Percentiles rank a stretch among this genome's conserved stretches.
These are phyloP conservation scores for Colletotrichum noveboracense DNA, from an alignment of 2,329 filamentous ascomycete species.

Conservation along the genomic window DNA sequence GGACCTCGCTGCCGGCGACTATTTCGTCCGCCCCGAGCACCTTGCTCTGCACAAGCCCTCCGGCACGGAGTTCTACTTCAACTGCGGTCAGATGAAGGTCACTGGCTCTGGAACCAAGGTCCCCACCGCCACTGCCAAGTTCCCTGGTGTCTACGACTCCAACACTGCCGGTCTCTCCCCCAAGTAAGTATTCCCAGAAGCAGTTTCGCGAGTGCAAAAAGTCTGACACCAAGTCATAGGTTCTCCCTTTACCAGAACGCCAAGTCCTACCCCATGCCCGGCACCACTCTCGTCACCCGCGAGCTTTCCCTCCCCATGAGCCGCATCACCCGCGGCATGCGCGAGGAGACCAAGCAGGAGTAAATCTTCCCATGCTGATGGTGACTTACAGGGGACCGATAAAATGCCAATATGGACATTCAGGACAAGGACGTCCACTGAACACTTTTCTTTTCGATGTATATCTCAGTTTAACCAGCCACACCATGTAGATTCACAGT, in stretches of 20 bases:
- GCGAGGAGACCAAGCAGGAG: not conserved
- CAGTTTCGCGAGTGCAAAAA: not conserved
- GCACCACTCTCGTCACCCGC: not conserved
- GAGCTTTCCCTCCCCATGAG: not conserved
- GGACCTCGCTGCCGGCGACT: conserved; percentile 39
- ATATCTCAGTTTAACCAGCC: not conserved
- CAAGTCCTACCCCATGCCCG: not conserved
- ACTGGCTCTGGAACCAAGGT: conserved; percentile 40
- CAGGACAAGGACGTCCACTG: not conserved
- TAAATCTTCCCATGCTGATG: not conserved
- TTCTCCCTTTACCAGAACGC: not conserved
- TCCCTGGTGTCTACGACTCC: conserved; percentile 39
- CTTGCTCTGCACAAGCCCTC: conserved; percentile 46
- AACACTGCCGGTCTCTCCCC: not conserved
- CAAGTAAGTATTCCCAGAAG: not conserved
- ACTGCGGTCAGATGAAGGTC: conserved; percentile 46
- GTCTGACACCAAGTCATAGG: not conserved
- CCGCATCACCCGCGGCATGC: not conserved
- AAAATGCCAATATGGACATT: not conserved
- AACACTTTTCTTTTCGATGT: not conserved
- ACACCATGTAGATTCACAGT: not conserved
- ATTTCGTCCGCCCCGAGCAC: conserved; percentile 47
- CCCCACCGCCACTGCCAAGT: conserved; percentile 41
- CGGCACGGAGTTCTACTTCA: conserved; percentile 43
- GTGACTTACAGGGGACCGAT: no score